Conservation (phyloP, 208 protist genomes). For the Porcisia deanei region DNA sequence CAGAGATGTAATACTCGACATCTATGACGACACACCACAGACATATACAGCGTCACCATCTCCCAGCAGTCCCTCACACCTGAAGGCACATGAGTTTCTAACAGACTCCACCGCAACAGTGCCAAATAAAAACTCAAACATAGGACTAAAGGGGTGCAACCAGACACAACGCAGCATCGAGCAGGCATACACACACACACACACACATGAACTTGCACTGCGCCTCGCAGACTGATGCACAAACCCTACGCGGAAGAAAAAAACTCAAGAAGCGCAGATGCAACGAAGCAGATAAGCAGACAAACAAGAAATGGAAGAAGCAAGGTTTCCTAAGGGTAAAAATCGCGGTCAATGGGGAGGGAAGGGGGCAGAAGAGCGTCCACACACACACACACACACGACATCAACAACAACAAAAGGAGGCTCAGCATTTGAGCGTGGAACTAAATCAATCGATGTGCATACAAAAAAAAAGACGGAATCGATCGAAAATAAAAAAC, state of each 20-base stretch:
- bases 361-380: background rate
- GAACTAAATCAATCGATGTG: background rate
- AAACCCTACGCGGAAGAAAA: background rate
- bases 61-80: too few species aligned
- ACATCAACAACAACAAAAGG: too few species aligned
- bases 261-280: background rate
- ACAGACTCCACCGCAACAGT: too few species aligned
- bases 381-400: background rate
- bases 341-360: background rate
- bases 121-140: too few species aligned
- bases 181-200: background rate
- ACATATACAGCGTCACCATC: too few species aligned
- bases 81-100: too few species aligned
- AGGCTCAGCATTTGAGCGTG: too few species aligned
- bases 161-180: background rate
- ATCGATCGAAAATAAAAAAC: too few species aligned
- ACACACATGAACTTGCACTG: background rate
- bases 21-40: too few species aligned
- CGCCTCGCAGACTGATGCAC: too few species aligned
- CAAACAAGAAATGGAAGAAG: background rate
- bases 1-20: too few species aligned
- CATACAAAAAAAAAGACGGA: background rate
- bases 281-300: background rate
- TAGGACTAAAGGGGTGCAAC: background rate
- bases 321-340: too few species aligned